A percentile compares a stretch with the other conserved stretches of the same genome.
Conservation (phyloP, 352 stramenopile genomes). For the Globisporangium alternatum region DNA sequence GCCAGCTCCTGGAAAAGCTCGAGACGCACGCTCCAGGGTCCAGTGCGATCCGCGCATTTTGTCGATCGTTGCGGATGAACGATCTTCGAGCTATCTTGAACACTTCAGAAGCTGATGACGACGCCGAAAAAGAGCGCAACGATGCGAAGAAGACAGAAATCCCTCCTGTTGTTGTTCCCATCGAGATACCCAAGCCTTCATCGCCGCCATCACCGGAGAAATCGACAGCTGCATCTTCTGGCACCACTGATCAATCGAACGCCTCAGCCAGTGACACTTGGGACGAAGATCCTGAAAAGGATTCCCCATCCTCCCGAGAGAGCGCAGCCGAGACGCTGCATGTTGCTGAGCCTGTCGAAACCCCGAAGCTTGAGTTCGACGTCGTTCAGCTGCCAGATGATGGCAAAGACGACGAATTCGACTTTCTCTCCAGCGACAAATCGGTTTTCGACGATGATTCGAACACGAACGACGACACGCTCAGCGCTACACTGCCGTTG, state of each 20-base stretch:
- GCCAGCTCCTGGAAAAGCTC: conserved; percentile 54
- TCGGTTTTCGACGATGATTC: conserved; percentile 12
- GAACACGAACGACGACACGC: background rate
- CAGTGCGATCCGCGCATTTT: conserved; percentile 47
- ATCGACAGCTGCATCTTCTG: background rate
- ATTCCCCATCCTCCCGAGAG: background rate
- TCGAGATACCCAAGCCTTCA: background rate
- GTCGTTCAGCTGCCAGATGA: background rate
- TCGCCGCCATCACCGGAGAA: background rate
- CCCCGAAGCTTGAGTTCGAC: background rate
- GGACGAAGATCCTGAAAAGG: background rate
- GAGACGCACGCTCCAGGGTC: conserved; percentile 46
- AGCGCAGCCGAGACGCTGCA: background rate
- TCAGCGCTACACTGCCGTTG: background rate
- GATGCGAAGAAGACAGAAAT: background rate
- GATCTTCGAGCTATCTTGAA: conserved; percentile 31
- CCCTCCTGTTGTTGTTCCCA: background rate
- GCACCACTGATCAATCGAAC: background rate
- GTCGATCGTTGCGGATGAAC: conserved; percentile 34
- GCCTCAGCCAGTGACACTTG: background rate
- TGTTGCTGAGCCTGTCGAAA: background rate
- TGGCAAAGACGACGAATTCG: conserved; percentile 25
- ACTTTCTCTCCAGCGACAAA: conserved; percentile 30
- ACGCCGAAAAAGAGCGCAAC: background rate
- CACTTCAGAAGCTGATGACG: background rate